phyloP scores from a whole-genome alignment of 2,329 filamentous ascomycete species.

The Metarhizium brunneum region DNA sequence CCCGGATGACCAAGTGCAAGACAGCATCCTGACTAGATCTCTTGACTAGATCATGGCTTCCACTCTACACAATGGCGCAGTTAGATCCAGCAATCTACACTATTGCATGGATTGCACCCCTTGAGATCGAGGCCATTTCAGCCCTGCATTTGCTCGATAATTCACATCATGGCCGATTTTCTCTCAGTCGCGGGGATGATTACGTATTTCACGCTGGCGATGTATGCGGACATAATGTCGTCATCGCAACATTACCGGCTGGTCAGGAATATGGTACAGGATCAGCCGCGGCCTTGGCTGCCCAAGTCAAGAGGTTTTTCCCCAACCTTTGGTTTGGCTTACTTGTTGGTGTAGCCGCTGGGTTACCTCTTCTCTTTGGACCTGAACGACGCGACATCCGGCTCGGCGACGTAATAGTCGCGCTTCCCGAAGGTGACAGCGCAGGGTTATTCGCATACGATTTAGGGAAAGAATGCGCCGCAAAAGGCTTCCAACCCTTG shows the following conservation, averaged over 20 bases:
- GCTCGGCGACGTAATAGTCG: slow-evolving; percentile 27
- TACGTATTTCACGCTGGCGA: slow-evolving; percentile 24
- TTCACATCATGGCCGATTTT: slow-evolving; percentile 21
- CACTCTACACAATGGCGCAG: background rate
- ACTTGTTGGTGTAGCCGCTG: slow-evolving; percentile 26
- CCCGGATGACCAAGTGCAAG: too few relatives aligned
- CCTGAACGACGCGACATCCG: slow-evolving; percentile 21
- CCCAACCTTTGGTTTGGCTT: slow-evolving; percentile 27
- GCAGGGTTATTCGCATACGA: slow-evolving; percentile 22
- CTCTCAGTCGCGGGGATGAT: slow-evolving; percentile 20
- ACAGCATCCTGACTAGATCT: too few relatives aligned
- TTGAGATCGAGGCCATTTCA: slow-evolving; percentile 14
- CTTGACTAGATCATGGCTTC: too few relatives aligned
- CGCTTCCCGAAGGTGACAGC: slow-evolving; percentile 13
- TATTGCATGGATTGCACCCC: background rate
- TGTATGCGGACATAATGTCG: slow-evolving; percentile 14
- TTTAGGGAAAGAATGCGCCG: slow-evolving; percentile 23
- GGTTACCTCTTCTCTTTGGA: slow-evolving; percentile 14
- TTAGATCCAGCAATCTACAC: background rate
- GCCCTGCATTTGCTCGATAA: slow-evolving; percentile 25
- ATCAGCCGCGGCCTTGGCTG: slow-evolving; percentile 23
- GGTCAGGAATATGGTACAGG: slow-evolving; percentile 24
- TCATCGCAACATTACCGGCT: slow-evolving; percentile 23
- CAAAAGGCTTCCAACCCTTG: slow-evolving; percentile 17
- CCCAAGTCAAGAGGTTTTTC: slow-evolving; percentile 24